These are phyloP conservation scores for Calocybe cyanea DNA, from an alignment of 768 basidiomycete genomes.

Conservation along the genomic window DNA sequence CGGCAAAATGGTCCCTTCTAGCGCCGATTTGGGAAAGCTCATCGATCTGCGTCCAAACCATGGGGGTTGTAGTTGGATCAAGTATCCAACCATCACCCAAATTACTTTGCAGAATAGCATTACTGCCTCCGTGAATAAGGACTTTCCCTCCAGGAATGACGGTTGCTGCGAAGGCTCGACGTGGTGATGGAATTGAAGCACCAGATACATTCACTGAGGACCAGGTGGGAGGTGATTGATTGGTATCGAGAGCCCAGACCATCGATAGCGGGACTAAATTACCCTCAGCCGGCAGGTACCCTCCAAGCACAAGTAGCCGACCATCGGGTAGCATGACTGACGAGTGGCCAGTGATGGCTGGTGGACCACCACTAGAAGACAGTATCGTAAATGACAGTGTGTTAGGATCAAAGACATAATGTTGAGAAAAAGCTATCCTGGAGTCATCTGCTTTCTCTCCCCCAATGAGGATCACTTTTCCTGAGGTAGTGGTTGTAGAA, in stretches of 20 bases:
- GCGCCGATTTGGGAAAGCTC: constrained; percentile 55
- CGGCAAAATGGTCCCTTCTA: constrained; percentile 73
- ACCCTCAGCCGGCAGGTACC: constrained; percentile 47
- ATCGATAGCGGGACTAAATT: constrained; percentile 52
- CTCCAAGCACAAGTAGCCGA: constrained; percentile 71
- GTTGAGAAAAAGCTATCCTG: constrained; percentile 52
- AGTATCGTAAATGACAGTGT: constrained; percentile 50
- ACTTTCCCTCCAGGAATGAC: constrained; percentile 49
- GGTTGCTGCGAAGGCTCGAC: constrained; percentile 59
- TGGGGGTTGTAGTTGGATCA: constrained; percentile 50
- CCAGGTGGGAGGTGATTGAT: constrained; percentile 47
- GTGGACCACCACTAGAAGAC: constrained; percentile 54
- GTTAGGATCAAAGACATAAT: constrained; percentile 58
- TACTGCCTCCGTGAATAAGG: constrained; percentile 77
- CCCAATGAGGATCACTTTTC: constrained; percentile 68
- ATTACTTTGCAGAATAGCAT: constrained; percentile 49
- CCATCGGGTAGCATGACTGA: constrained; percentile 70
- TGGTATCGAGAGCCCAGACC: constrained; percentile 64
- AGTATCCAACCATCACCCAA: constrained; percentile 70
- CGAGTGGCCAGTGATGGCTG: constrained; percentile 68
- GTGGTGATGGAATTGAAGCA: constrained; percentile 47
- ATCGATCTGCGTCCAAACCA: constrained; percentile 54
- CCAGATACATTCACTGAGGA: constrained; percentile 31
- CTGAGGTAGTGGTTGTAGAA: constrained; percentile 41
- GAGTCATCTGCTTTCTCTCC: constrained; percentile 85